Base-by-base conservation (phyloP, 75 land plant genomes). In the Larix kaempferi region DNA sequence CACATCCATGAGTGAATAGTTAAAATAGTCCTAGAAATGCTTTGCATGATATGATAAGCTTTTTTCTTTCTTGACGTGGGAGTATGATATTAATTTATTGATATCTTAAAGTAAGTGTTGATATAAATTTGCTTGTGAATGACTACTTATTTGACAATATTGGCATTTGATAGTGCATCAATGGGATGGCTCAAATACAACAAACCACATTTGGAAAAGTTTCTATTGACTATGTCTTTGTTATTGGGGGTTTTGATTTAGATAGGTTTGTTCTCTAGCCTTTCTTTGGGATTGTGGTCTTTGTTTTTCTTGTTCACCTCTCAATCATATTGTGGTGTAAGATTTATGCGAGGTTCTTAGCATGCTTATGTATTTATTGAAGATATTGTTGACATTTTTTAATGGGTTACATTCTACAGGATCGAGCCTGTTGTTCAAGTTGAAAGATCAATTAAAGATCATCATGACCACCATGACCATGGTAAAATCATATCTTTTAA, bases 221-320 rank as follows among this genome's bases (percentile, higher is more conserved):
- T 76, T 94, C 94, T 75, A 84, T 96, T 84, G 99, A 96, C 75
- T 94, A 90, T 82, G 97, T 94, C 63, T 83, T 96, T 25, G 99
- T 97, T 73, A 79, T 96, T 41, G 99, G 99, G 61, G 99, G 99
- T 56, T 96, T 90, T 81, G 99, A 96, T 83, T 85, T 92, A 33
- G 99, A 93, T 41, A 96, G 92, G 99, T 96, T 15, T 27, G 72
- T 65, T 65, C 13, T 54, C 52, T 26, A 71, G 23, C 23, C 49
- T 26, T 57, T 19, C 39, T 62, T 59, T 77, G 55, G 71, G 17
- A 21, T 63, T 44, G n/a, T 13, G 29, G n/a, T 60, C 39, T 15
- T 17, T 22, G 49, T 62, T 73, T 59, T 49, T 64, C 17, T 15
- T 44, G 25, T 54, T 39, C 76, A 23, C 54, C 62, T 62, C 66